Conservation (phyloP, 805 yeast species). For the Metschnikowia colocasiae region DNA sequence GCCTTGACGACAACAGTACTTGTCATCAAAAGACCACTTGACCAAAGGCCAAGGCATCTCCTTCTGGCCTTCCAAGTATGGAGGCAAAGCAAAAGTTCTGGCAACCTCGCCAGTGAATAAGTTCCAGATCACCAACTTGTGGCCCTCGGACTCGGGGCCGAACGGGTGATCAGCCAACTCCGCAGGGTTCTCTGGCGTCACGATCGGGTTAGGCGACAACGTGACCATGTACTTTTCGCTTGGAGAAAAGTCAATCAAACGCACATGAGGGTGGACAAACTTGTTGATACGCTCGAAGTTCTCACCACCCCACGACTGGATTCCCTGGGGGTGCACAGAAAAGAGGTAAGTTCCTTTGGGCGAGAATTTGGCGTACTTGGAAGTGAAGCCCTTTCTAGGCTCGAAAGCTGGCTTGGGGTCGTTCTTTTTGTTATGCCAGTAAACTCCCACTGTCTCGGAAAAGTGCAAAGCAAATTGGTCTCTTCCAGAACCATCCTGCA, state of each 20-base stretch:
- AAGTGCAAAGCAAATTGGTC: constrained; percentile 84
- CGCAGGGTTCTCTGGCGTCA: constrained; percentile 57
- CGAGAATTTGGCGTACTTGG: constrained; percentile 83
- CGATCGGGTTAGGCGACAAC: constrained; percentile 80
- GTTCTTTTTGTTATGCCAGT: constrained; percentile 76
- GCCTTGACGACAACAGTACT: constrained; percentile 90
- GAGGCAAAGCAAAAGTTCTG: constrained; percentile 88
- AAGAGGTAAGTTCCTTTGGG: constrained; percentile 88
- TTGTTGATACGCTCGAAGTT: constrained; percentile 68
- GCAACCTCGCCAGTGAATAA: constrained; percentile 75
- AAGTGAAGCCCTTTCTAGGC: constrained; percentile 82
- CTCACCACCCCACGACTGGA: constrained; percentile 94
- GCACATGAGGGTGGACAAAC: constrained; percentile 84
- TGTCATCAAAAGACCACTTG: constrained; percentile 92
- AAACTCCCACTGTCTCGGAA: constrained; percentile 76
- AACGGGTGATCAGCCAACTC: constrained; percentile 74
- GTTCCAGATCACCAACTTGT: constrained; percentile 92
- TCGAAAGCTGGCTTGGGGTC: constrained; percentile 75
- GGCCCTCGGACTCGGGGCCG: constrained; percentile 84
- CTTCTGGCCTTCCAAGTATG: constrained; percentile 61
- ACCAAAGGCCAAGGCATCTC: constrained; percentile 92
- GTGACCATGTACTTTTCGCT: constrained; percentile 87
- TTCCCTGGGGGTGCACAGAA: constrained; percentile 90
- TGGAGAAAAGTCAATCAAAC: constrained; percentile 89
- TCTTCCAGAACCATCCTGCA: constrained; percentile 81